Conservation (phyloP, 2,329 filamentous ascomycete genomes). For the Graphiopsis chlorocephala region DNA sequence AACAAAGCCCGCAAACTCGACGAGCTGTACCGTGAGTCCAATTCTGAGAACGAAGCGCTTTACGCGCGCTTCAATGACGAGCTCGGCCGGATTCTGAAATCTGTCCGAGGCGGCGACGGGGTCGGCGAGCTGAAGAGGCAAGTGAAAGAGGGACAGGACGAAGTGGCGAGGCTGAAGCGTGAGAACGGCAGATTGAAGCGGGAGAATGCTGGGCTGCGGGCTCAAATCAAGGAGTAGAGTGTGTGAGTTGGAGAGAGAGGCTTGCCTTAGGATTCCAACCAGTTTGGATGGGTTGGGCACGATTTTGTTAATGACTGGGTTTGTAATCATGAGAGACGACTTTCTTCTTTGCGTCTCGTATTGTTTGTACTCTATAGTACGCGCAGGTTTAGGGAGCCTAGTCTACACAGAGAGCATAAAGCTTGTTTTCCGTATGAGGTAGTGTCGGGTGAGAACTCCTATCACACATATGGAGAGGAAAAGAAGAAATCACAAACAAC, state of each 20-base stretch:
- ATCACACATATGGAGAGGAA: background rate
- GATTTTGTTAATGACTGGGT: background rate
- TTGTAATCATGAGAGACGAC: constrained; percentile 1
- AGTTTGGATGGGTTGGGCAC: background rate
- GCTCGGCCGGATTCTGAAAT: constrained; percentile 75
- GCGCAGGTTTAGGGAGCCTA: background rate
- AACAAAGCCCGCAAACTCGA: constrained; percentile 78
- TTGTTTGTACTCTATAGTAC: background rate
- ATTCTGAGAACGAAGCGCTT: constrained; percentile 86
- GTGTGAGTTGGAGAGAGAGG: background rate
- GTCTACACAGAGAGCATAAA: background rate
- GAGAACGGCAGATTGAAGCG: constrained; percentile 82
- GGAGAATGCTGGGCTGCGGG: constrained; percentile 68
- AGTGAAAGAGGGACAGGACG: constrained; percentile 72
- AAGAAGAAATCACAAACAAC: background rate
- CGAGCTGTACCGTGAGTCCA: constrained; percentile 82
- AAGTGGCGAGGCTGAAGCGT: constrained; percentile 72
- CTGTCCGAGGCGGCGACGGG: constrained; percentile 70
- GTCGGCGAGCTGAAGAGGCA: constrained; percentile 73
- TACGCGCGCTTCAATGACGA: constrained; percentile 94
- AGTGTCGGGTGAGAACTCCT: background rate
- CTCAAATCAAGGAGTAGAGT: constrained; percentile 44
- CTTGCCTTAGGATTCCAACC: background rate
- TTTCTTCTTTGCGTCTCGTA: background rate
- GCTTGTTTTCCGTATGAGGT: background rate